Percentiles rank a stretch among this genome's conserved stretches.
phyloP scores from a whole-genome alignment of 2,329 filamentous ascomycete species.

The Botryotinia globosa region DNA sequence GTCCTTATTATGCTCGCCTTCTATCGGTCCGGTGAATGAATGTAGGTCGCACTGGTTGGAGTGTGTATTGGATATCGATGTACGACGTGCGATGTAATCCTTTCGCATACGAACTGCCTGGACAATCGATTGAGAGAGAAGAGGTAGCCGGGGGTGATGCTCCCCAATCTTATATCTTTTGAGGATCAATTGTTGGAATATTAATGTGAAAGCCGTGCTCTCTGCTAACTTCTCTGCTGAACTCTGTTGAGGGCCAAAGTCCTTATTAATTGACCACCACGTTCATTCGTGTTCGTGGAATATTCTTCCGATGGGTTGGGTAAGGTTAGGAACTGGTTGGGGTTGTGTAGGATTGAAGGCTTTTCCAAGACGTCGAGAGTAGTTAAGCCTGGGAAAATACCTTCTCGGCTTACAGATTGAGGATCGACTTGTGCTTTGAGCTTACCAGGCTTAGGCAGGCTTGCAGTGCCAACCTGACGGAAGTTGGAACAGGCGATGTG shows the following conservation, averaged over 20 bases:
- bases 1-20: background rate
- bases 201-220: background rate
- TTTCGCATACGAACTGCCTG: background rate
- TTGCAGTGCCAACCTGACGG: background rate
- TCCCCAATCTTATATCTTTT: background rate
- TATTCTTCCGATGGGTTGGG: constrained; percentile 6
- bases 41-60: background rate
- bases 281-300: background rate
- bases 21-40: background rate
- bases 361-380: background rate
- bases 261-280: background rate
- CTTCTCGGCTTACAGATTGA: background rate
- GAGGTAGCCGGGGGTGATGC: too few relatives aligned
- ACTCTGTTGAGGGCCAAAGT: background rate
- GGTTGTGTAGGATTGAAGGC: background rate
- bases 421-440: background rate
- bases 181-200: background rate
- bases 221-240: background rate
- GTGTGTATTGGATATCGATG: background rate
- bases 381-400: background rate
- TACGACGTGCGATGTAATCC: background rate
- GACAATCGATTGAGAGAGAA: background rate
- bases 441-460: background rate
- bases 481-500: background rate
- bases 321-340: background rate